Conservation (phyloP, 192 early-diverging fungal genomes). For the Chytriomyces confervae region DNA sequence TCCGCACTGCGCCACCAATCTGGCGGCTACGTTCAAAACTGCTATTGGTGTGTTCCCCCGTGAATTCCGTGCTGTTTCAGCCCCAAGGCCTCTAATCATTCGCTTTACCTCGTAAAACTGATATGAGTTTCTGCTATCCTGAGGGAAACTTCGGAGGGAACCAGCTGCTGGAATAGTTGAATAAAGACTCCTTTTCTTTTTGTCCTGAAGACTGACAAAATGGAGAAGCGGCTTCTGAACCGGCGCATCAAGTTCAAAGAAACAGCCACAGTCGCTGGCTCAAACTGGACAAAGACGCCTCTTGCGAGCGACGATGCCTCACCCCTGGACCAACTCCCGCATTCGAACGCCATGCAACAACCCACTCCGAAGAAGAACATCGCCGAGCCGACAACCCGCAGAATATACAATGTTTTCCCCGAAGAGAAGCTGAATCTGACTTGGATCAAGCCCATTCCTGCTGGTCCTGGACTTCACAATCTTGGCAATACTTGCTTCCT, state of each 20-base stretch:
- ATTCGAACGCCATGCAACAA: neutral
- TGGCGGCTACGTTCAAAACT: no score
- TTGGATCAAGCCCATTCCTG: conserved; percentile 30
- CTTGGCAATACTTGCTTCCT: conserved; percentile 88
- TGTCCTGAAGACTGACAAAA: neutral
- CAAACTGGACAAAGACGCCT: neutral
- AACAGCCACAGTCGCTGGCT: conserved; percentile 1
- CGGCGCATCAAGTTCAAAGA: conserved; percentile 27
- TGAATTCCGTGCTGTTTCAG: conserved; percentile 41
- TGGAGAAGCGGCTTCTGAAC: neutral
- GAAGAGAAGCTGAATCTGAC: conserved; percentile 17
- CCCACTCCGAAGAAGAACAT: neutral
- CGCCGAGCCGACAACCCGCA: neutral
- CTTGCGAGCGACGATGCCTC: neutral
- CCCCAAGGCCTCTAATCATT: conserved; percentile 78
- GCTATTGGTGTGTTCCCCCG: no score
- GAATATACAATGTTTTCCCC: conserved; percentile 18
- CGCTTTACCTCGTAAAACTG: conserved; percentile 75
- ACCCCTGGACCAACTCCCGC: neutral
- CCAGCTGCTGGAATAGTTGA: conserved; percentile 71
- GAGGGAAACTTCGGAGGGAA: conserved; percentile 85
- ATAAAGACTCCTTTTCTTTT: no score
- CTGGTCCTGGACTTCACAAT: conserved; percentile 68
- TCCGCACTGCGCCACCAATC: no score
- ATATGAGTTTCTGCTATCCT: conserved; percentile 78